Percentiles rank a stretch among this genome's conserved stretches.
Conservation (phyloP, 225 moss, liverwort and hornwort species). For the Pleurozium schreberi region DNA sequence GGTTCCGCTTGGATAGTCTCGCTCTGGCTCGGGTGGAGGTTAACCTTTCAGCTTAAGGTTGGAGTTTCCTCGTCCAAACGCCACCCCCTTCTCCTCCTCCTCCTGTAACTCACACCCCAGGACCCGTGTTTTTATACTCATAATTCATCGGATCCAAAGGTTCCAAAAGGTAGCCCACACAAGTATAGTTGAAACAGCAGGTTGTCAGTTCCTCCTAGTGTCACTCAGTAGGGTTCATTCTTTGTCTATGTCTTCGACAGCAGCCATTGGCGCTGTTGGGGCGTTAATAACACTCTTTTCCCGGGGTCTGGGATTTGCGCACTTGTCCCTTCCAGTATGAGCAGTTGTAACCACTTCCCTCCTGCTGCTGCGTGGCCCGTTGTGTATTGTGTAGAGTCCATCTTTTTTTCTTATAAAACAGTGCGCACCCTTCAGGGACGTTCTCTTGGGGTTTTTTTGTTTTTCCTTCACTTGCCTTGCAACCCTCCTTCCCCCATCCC, state of each 20-base stretch:
- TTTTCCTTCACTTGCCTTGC: not conserved
- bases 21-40: constrained; percentile 3
- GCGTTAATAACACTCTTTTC: constrained; percentile 52
- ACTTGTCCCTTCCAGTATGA: constrained; percentile 39
- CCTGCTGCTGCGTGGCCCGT: constrained; percentile 28
- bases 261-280: constrained; percentile 25
- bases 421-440: constrained; percentile 32
- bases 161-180: constrained; percentile 52
- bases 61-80: constrained; percentile 4
- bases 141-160: constrained; percentile 62
- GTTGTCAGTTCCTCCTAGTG: constrained; percentile 34
- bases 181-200: constrained; percentile 44
- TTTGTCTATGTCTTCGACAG: constrained; percentile 38
- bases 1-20: constrained; percentile 10
- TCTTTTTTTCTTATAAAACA: constrained; percentile 43
- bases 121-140: constrained; percentile 45
- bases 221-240: constrained; percentile 49
- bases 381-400: constrained; percentile 47
- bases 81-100: not conserved
- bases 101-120: constrained; percentile 22
- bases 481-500: not conserved
- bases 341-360: constrained; percentile 9
- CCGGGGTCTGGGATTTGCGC: constrained; percentile 51
- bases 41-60: not conserved
- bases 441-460: constrained; percentile 16